Evolutionary conservation across 1,284 basidiomycete genomes (phyloP), one percentile per base, ranked within the genome.

Genomic region (Tylopilus sp.): DNA sequence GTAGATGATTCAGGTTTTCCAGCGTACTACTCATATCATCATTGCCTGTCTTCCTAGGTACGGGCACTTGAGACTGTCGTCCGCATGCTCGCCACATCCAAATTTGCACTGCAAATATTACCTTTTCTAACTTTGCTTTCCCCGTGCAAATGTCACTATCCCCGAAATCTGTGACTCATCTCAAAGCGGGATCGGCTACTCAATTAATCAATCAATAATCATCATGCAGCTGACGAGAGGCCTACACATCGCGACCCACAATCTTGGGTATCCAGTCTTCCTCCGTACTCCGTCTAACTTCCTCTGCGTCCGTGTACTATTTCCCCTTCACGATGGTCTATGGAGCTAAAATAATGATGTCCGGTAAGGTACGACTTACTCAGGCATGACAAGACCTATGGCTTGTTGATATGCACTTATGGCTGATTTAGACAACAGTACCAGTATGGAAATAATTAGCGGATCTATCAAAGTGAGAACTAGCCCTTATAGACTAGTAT

Each of bases 261-360:
- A 53, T 47, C 67, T 68, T 39, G 70, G 70, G 65, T 78, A 71
- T 3, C 78, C 77, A 0, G 73, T 74, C 41, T 66, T 69, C 61
- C 81, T 77, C 72, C 78, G 80, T 6, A 81, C 71, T 7, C 82
- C 80, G 49, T 77, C 75, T 39, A 85, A 72, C 68, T 86, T 83
- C 12, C 83, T 86, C 86, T 60, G 71, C 74, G 65, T 85, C 82
- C 57, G 83, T 67, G 10, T 83, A 86, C 39, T 84, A 72, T 1
- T 74, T 77, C 44, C 78, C 78, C 60, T 83, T 7, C 13, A n/a
- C 44, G 22, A n/a, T 36, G 36, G 12, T 36, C 12, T 36, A 36
- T 13, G 36, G 36, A 16, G 13, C 22, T 10, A 36, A 36, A 22
- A 19, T n/a, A 8, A 47, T 13, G 36, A 36, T 36, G 12, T 36